These are phyloP conservation scores for Euphrasia arctica DNA, from an alignment of 305 asterid genomes.

Conservation along the genomic window DNA sequence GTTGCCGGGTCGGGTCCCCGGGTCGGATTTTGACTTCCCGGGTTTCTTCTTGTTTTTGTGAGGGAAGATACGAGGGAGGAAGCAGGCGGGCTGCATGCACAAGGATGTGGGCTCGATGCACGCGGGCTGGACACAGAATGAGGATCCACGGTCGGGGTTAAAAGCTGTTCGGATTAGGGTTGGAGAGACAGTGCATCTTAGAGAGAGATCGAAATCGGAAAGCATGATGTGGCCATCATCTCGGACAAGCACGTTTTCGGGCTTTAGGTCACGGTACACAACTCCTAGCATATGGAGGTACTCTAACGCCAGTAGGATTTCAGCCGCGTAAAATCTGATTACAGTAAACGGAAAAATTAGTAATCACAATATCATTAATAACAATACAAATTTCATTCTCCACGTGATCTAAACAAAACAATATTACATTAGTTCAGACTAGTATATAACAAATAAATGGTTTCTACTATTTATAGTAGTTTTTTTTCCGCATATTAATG, in stretches of 20 bases:
- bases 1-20: too few relatives aligned
- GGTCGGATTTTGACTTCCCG: too few relatives aligned
- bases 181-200: slow-evolving; percentile 84
- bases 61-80: too few relatives aligned
- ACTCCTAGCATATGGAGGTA: slow-evolving; percentile 99
- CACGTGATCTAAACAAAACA: too few relatives aligned
- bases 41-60: too few relatives aligned
- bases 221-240: slow-evolving; percentile 99
- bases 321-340: slow-evolving; percentile 94
- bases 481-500: too few relatives aligned
- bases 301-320: slow-evolving; percentile 91
- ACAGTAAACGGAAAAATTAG: not conserved
- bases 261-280: slow-evolving; percentile 91
- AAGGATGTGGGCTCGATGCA: slow-evolving; percentile 78
- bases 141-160: slow-evolving; percentile 44
- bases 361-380: not conserved
- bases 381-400: not conserved
- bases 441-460: too few relatives aligned
- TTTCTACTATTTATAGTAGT: too few relatives aligned
- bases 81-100: slow-evolving; percentile 25
- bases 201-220: slow-evolving; percentile 91
- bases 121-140: slow-evolving; percentile 85
- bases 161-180: slow-evolving; percentile 67
- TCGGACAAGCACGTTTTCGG: slow-evolving; percentile 93
- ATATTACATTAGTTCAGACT: too few relatives aligned